A percentile compares a stretch with the other conserved stretches of the same genome.
Evolutionary conservation across 1,139 yeast genomes (phyloP).

Genomic region (Lodderomyces orthopsilosis): DNA sequence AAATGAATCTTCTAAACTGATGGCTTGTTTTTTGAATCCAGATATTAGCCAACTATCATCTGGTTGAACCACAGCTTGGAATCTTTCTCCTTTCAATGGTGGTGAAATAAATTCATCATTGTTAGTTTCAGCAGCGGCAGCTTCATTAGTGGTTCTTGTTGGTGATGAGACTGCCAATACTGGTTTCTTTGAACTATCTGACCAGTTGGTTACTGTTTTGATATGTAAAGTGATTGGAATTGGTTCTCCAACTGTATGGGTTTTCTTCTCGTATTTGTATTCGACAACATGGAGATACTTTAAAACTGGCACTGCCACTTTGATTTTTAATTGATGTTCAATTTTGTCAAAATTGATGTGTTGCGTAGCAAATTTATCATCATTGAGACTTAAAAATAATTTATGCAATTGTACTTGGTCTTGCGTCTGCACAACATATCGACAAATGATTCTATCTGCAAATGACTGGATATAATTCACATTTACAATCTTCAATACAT

Average conservation of each 20-base stretch:
- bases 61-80: slow-evolving; percentile 29
- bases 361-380: neutral
- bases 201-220: slow-evolving; percentile 48
- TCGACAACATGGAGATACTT: slow-evolving; percentile 51
- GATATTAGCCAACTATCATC: slow-evolving; percentile 67
- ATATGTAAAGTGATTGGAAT: slow-evolving; percentile 45
- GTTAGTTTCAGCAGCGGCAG: neutral
- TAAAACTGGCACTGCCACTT: slow-evolving; percentile 53
- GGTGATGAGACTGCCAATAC: slow-evolving; percentile 30
- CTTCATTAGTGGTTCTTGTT: slow-evolving; percentile 8
- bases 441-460: slow-evolving; percentile 15
- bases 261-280: slow-evolving; percentile 37
- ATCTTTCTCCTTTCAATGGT: slow-evolving; percentile 11
- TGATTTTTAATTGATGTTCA: slow-evolving; percentile 33
- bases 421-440: slow-evolving; percentile 15
- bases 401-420: slow-evolving; percentile 17
- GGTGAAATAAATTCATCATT: neutral
- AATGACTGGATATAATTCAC: slow-evolving; percentile 15
- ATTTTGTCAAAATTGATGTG: slow-evolving; percentile 2
- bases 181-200: slow-evolving; percentile 16
- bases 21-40: slow-evolving; percentile 46
- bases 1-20: slow-evolving; percentile 11
- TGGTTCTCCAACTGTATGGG: slow-evolving; percentile 63
- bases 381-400: slow-evolving; percentile 9
- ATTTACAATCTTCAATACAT: slow-evolving; percentile 23